Evolutionary conservation across 441 rosid species (phyloP).

Genomic region (Biscutella laevigata): DNA sequence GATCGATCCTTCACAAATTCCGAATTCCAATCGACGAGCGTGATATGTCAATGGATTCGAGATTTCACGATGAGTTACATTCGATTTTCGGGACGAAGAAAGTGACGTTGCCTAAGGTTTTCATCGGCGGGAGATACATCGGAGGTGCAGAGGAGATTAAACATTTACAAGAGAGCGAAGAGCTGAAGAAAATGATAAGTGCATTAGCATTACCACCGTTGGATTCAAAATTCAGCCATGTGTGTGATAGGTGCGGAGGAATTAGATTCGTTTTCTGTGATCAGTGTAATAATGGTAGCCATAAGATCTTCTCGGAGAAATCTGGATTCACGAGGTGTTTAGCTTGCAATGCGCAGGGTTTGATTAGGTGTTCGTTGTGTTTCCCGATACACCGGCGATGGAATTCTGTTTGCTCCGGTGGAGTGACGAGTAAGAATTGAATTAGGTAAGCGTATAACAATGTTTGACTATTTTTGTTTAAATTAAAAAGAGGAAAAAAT

Average conservation of each 20-base stretch:
- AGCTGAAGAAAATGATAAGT: conserved; percentile 35
- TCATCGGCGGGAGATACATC: conserved; percentile 43
- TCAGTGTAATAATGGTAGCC: conserved; percentile 61
- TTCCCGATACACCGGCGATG: conserved; percentile 18
- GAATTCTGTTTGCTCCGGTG: not conserved
- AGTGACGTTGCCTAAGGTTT: conserved; percentile 38
- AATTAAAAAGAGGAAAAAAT: no score
- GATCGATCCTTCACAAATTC: conserved; percentile 52
- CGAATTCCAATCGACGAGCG: conserved; percentile 60
- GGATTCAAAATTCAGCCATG: conserved; percentile 6
- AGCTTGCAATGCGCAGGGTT: conserved; percentile 47
- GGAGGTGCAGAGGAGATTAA: conserved; percentile 56
- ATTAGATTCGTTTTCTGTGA: conserved; percentile 47
- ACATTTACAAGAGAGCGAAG: conserved; percentile 44
- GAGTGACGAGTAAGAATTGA: not conserved
- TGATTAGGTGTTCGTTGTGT: conserved; percentile 45
- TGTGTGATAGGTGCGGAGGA: conserved; percentile 47
- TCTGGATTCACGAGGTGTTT: conserved; percentile 40
- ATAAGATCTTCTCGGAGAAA: conserved; percentile 42
- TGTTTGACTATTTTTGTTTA: no score
- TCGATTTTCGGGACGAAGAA: conserved; percentile 30
- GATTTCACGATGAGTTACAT: conserved; percentile 42
- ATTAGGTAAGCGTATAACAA: no score
- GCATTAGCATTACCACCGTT: conserved; percentile 22
- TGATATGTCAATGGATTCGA: conserved; percentile 58